Conservation (phyloP, 1,284 basidiomycete species). For the Trichosporon ovoides region DNA sequence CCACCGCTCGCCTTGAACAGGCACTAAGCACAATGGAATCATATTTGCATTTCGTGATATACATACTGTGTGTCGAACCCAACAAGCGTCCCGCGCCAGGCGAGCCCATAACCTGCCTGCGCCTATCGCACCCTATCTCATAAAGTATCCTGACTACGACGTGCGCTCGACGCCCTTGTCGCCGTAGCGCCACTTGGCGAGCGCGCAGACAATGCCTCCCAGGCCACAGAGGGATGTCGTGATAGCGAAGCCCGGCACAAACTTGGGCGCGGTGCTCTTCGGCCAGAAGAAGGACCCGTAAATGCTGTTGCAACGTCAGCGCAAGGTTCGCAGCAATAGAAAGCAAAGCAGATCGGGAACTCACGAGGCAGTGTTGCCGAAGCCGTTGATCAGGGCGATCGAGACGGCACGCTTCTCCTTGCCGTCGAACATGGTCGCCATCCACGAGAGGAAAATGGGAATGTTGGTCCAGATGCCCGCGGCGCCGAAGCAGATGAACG, state of each 20-base stretch:
- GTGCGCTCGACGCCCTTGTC: constrained; percentile 26
- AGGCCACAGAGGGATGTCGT: constrained; percentile 32
- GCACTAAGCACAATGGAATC: no score
- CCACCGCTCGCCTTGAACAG: no score
- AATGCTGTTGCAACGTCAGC: background rate
- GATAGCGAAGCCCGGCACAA: constrained; percentile 23
- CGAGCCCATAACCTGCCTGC: background rate
- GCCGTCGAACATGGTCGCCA: constrained; percentile 20
- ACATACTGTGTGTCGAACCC: no score
- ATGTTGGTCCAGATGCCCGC: constrained; percentile 23
- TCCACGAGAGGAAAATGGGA: constrained; percentile 23
- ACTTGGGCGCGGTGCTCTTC: constrained; percentile 14
- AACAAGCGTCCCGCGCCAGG: no score
- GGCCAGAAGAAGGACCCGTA: constrained; percentile 32
- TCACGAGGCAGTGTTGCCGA: constrained; percentile 18
- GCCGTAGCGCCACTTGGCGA: constrained; percentile 32
- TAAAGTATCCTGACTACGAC: background rate
- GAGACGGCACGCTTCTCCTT: constrained; percentile 25
- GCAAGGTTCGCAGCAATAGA: no score
- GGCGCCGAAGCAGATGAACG: constrained; percentile 25
- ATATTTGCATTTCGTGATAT: no score
- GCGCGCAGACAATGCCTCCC: constrained; percentile 22
- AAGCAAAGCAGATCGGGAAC: no score
- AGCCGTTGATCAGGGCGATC: constrained; percentile 24
- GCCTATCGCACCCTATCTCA: background rate